Conservation (phyloP, 2,329 filamentous ascomycete species). For the Triangularia verruculosa region DNA sequence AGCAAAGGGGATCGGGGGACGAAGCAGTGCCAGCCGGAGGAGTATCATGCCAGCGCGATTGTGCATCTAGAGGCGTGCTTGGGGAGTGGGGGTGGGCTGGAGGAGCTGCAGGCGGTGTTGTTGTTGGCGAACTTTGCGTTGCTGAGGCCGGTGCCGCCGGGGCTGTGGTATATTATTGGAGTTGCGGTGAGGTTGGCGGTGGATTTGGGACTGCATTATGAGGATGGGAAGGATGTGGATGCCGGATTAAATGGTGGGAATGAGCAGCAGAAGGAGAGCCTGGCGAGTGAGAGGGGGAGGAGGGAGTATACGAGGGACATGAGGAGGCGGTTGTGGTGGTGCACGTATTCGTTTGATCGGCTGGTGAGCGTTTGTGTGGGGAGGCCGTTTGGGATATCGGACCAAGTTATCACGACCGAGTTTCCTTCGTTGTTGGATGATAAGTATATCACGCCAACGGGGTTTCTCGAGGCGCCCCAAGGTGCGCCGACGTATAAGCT, state of each 20-base stretch:
- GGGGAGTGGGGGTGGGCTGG: slow-evolving; percentile 81
- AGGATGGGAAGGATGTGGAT: slow-evolving; percentile 70
- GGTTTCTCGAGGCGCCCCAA: slow-evolving; percentile 61
- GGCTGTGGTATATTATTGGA: slow-evolving; percentile 95
- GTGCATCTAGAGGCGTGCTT: slow-evolving; percentile 86
- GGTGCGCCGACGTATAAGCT: slow-evolving; percentile 81
- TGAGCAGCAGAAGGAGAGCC: slow-evolving; percentile 37
- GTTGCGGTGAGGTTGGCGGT: slow-evolving; percentile 88
- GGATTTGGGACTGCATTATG: slow-evolving; percentile 87
- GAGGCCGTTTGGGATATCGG: slow-evolving; percentile 89
- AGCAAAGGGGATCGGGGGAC: slow-evolving; percentile 34
- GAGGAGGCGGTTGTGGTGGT: slow-evolving; percentile 90
- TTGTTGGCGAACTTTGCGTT: slow-evolving; percentile 88
- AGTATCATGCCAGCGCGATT: slow-evolving; percentile 94
- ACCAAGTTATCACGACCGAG: slow-evolving; percentile 92
- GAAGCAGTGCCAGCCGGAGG: slow-evolving; percentile 74
- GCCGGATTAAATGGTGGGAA: slow-evolving; percentile 53
- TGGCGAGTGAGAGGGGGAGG: slow-evolving; percentile 55
- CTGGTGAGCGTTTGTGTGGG: slow-evolving; percentile 93
- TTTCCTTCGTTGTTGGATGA: slow-evolving; percentile 89
- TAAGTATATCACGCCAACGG: slow-evolving; percentile 76
- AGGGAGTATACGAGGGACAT: slow-evolving; percentile 84
- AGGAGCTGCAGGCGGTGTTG: slow-evolving; percentile 90
- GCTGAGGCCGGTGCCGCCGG: slow-evolving; percentile 84
- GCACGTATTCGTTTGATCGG: slow-evolving; percentile 91